Evolutionary conservation across 768 basidiomycete genomes (phyloP), one percentile per base, ranked within the genome.

Genomic region (Daedaleopsis sinensis): DNA sequence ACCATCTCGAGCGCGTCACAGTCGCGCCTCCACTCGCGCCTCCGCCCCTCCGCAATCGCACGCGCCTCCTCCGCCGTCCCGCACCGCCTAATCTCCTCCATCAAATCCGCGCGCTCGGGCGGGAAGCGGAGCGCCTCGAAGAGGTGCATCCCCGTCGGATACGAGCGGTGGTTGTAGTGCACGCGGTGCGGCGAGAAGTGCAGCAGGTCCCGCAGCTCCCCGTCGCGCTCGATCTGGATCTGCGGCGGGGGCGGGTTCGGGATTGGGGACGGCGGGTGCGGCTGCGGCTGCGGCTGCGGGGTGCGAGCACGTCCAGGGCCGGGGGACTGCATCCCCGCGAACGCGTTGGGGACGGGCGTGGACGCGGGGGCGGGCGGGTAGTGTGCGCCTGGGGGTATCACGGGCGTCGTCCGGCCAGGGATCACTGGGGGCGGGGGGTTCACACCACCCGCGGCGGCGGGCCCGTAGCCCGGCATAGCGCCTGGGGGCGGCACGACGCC

Each of bases 61-160:
- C 70, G 71, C 74, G 77, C 80, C 15, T 79, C 77, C 46, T 72
- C 71, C n/a, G 75, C 72, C 23, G 71, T 77, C n/a, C 67, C 68
- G 60, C 75, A 75, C 13, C 61, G 67, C 55, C 89, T 79, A 58
- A 93, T 87, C 32, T 67, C 66, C 57, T 90, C 85, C 12, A 85
- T 84, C 18, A 89, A 65, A 0, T 82, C 71, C 0, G 82, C 83
- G 3, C 77, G 76, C 21, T 77, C 71, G 2, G 79, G 78, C 39
- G 84, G 67, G 71, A 85, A 93, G 70, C 89, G 89, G 68, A 89
- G 76, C 10, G 90, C 90, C 72, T 93, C 90, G 56, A 85, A 81
- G n/a, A 93, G 78, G 65, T 93, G 91, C 66, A 86, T 72, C 11
- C 88, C 91, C 1, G 85, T 88, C 1, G 89, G 89, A 65, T 87